Evolutionary conservation across 1,284 basidiomycete genomes (phyloP), one percentile per base, ranked within the genome.

Genomic region (Cryptococcus wingfieldii): DNA sequence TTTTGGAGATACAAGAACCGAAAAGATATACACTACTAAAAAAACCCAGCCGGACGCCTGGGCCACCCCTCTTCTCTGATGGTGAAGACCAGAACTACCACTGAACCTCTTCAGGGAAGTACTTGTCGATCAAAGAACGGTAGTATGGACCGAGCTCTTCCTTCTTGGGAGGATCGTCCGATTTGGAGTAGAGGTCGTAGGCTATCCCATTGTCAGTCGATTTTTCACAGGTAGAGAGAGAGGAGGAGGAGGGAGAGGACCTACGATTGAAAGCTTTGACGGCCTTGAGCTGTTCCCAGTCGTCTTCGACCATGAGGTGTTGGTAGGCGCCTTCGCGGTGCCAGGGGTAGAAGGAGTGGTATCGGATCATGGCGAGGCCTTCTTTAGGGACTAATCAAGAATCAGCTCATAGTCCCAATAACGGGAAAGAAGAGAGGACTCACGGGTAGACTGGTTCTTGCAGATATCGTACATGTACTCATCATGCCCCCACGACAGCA

Each of bases 321-420:
- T 76, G 71, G 78, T 93, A 94, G 0, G 89, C 90, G 57, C 82
- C 83, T 71, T 90, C 89, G 50, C 88, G 83, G 74, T 91, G 89
- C 89, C 90, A 93, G n/a, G 91, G 90, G 79, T 94, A 94, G 81
- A 94, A 94, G 65, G 87, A 89, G 79, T 95, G 91, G 76, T 90
- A 94, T 27, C 91, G 85, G 69, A 95, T 90, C 91, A 95, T 95
- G 27, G 87, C 85, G 38, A 95, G 81, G 0, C 82, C 91, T 66
- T 89, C 90, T 53, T 83, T 82, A 0, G 91, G 91, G 0, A 95
- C 84, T n/a, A 81, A 14, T 10, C 18, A 44, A 37, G 9, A 19
- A 41, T 50, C 27, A 46, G 52, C 18, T 6, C 8, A 44, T 10
- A 41, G 5, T 16, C 14, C 9, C 34, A 23, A 5, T 49, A 48